Evolutionary conservation across 495 filamentous ascomycete species (phyloP), one percentile per base, ranked within the genome.

Genomic region (Tetracladium marchalianum): DNA sequence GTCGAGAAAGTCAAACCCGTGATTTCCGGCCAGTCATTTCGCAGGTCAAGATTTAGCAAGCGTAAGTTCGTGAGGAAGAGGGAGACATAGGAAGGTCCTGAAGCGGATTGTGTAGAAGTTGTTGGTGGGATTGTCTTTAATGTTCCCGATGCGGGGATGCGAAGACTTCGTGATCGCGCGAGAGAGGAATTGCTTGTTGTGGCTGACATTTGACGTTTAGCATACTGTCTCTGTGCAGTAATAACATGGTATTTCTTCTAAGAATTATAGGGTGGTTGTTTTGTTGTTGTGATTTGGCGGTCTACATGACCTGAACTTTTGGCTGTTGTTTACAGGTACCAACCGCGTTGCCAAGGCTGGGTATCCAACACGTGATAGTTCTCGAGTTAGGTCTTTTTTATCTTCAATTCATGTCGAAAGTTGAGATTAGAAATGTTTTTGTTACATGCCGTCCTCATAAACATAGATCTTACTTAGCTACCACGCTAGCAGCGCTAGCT

Each of bases 11-110:
- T 75, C 46, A 72, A 66, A 5, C 69, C 56, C 19, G 71, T 79
- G 47, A 93, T 79, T 38, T 64, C 67, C 0, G 89, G 87, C 87
- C 87, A 93, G 61, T 90, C 84, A 10, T 78, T 68, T 27, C 68
- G 74, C 24, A 72, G 70, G 57, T 94, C 84, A 24, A 94, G 74
- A 46, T 89, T 76, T 11, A 95, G 71, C 6, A 94, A 72, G 17
- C 81, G 82, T 43, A 93, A 68, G 59, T 89, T 92, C 43, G 82
- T 84, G 12, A 90, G 66, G 59, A 93, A 87, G 9, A 88, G 71
- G n/a, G 76, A 65, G 31, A 79, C 54, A 57, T 77, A 68, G 7
- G 77, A 73, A 34, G 76, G 69, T 43, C 56, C 50, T 27, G 55
- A 16, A 15, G 48, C 39, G 22, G 37, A 12, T 18, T 41, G 33